These are phyloP conservation scores for Musa schizocarpa DNA, from an alignment of 176 grass and related monocot genomes.

Conservation along the genomic window DNA sequence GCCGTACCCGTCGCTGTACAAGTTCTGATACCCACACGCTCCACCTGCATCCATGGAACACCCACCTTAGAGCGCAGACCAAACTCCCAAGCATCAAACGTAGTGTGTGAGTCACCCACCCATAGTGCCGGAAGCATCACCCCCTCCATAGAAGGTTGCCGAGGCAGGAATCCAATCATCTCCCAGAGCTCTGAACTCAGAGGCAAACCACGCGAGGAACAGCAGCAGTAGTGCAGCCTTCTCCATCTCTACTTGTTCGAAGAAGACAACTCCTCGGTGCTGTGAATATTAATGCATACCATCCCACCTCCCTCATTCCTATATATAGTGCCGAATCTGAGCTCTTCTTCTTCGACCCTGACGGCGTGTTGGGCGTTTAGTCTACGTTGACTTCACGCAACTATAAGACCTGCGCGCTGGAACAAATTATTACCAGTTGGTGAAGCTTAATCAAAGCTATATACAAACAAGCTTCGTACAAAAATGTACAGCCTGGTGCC, in stretches of 20 bases:
- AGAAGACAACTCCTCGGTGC: neutral
- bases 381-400: neutral
- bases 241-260: neutral
- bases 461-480: no score
- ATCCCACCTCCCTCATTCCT: no score
- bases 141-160: conserved; percentile 13
- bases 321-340: no score
- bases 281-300: neutral
- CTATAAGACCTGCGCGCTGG: no score
- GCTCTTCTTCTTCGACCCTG: no score
- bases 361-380: no score
- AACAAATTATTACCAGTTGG: no score
- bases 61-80: no score
- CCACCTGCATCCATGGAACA: conserved; percentile 25
- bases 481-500: no score
- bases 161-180: neutral
- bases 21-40: conserved; percentile 46
- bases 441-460: no score
- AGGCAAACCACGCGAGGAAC: neutral
- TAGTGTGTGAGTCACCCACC: neutral
- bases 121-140: conserved; percentile 17
- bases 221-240: neutral
- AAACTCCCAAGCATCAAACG: neutral
- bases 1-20: conserved; percentile 39
- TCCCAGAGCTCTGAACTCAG: neutral